Percentiles rank a stretch among this genome's conserved stretches.
phyloP scores from a whole-genome alignment of 192 early-diverging fungal species.

The Gamsiella multidivaricata region DNA sequence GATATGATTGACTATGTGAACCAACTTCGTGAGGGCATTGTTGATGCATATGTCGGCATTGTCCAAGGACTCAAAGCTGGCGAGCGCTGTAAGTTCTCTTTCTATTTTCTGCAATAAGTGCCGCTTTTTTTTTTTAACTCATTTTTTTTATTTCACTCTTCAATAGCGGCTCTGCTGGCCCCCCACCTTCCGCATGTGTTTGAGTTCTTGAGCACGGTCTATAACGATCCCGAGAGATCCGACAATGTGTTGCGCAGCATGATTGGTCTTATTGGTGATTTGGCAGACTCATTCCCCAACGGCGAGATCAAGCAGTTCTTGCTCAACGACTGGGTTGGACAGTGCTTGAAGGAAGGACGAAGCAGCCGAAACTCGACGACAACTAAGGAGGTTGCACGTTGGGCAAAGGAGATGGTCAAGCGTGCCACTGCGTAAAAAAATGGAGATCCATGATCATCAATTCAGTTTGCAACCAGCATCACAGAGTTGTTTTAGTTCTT shows the following conservation, averaged over 20 bases:
- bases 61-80: slow-evolving; percentile 89
- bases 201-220: slow-evolving; percentile 78
- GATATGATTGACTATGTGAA: slow-evolving; percentile 91
- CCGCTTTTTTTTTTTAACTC: neutral
- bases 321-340: slow-evolving; percentile 78
- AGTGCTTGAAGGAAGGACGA: slow-evolving; percentile 84
- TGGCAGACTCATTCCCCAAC: slow-evolving; percentile 89
- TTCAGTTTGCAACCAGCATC: no score
- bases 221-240: slow-evolving; percentile 68
- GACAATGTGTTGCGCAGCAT: slow-evolving; percentile 78
- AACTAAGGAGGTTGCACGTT: slow-evolving; percentile 72
- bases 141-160: no score
- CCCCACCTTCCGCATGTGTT: slow-evolving; percentile 80
- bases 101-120: neutral
- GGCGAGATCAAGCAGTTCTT: slow-evolving; percentile 77
- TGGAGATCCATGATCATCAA: neutral
- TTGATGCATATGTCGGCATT: slow-evolving; percentile 97
- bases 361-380: slow-evolving; percentile 60
- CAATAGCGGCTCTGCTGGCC: slow-evolving; percentile 71
- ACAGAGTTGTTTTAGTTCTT: neutral
- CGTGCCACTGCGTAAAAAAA: slow-evolving; percentile 58
- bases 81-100: slow-evolving; percentile 65
- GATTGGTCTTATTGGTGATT: slow-evolving; percentile 92
- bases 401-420: slow-evolving; percentile 77
- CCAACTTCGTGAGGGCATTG: slow-evolving; percentile 85